These are phyloP conservation scores for Nemania sp. DNA, from an alignment of 2,329 filamentous ascomycete genomes.

Conservation along the genomic window DNA sequence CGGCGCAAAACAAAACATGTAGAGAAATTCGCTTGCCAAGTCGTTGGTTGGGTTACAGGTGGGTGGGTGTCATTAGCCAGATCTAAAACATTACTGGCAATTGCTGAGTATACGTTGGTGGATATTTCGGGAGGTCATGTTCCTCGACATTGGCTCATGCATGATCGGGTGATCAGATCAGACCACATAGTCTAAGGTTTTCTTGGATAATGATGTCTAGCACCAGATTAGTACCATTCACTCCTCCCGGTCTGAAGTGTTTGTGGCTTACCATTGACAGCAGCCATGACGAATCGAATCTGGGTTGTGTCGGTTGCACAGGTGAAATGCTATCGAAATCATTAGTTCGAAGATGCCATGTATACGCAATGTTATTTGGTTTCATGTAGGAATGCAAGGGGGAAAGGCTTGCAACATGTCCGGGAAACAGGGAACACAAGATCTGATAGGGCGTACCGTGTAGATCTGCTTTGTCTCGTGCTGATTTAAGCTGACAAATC, in stretches of 20 bases:
- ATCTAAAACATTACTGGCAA: slow-evolving; percentile 40
- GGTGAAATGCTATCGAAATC: slow-evolving; percentile 72
- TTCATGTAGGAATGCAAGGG: not conserved
- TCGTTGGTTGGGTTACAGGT: slow-evolving; percentile 37
- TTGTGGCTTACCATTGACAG: slow-evolving; percentile 83
- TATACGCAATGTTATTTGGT: not conserved
- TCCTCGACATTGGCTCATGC: slow-evolving; percentile 11
- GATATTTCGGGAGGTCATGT: slow-evolving; percentile 32
- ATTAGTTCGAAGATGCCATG: slow-evolving; percentile 2
- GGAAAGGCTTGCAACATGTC: not conserved
- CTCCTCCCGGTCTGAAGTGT: not conserved
- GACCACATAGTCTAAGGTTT: slow-evolving; percentile 93
- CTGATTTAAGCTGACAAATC: slow-evolving; percentile 97
- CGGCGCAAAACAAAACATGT: slow-evolving; percentile 39
- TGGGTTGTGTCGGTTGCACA: slow-evolving; percentile 98
- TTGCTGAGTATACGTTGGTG: slow-evolving; percentile 33
- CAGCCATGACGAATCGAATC: slow-evolving; percentile 99
- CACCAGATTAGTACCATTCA: slow-evolving; percentile 47
- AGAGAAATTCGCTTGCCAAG: slow-evolving; percentile 38
- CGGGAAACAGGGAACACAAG: not conserved
- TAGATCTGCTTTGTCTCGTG: slow-evolving; percentile 99
- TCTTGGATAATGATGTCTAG: slow-evolving; percentile 99
- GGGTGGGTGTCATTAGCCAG: slow-evolving; percentile 44
- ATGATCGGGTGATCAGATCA: slow-evolving; percentile 69
- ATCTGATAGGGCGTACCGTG: slow-evolving; percentile 47